Evolutionary conservation across 495 filamentous ascomycete species (phyloP), one percentile per base, ranked within the genome.

Genomic region (Neurospora intermedia): DNA sequence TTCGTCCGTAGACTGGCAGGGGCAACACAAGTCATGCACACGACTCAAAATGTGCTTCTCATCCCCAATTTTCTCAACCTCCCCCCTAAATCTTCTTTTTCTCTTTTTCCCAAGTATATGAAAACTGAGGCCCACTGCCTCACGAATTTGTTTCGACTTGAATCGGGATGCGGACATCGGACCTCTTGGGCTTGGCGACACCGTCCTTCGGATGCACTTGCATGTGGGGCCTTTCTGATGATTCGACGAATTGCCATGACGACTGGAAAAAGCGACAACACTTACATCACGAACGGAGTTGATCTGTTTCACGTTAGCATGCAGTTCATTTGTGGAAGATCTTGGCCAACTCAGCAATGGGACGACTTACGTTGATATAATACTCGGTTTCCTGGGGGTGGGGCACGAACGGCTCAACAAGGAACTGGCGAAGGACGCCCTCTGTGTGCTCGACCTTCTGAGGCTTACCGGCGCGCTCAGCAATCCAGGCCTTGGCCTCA

Each of bases 341-440:
- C 92, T 88, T 92, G 89, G 77, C 94, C 91, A 74, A 92, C 95
- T 86, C 96, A 90, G 82, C 94, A 94, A 35, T 27, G 27, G 42
- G 20, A 62, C 54, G 6, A 79, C 78, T 73, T 73, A 81, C 78
- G 90, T 97, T 97, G 85, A 99, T 97, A 84, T 99, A 99, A 86
- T 98, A 98, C 82, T 99, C 96, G 70, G 94, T 97, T 80, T 91
- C 90, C 71, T 90, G 84, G 72, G 94, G 92, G 85, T 99, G 96
- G 73, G 96, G 96, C 72, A 97, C 93, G 80, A 99, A 98, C 23
- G 96, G 96, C 89, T 99, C 96, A 74, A 99, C 95, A 54, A 99
- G 88, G 89, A 99, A 99, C 75, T 94, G 90, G 78, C 94, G 90
- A 79, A 99, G 88, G 75, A 92, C 88, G 82, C 96, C 96, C 69